Evolutionary conservation across 1,139 yeast genomes (phyloP), one percentile per base, ranked within the genome.

Genomic region (Scheffersomyces quercinus): DNA sequence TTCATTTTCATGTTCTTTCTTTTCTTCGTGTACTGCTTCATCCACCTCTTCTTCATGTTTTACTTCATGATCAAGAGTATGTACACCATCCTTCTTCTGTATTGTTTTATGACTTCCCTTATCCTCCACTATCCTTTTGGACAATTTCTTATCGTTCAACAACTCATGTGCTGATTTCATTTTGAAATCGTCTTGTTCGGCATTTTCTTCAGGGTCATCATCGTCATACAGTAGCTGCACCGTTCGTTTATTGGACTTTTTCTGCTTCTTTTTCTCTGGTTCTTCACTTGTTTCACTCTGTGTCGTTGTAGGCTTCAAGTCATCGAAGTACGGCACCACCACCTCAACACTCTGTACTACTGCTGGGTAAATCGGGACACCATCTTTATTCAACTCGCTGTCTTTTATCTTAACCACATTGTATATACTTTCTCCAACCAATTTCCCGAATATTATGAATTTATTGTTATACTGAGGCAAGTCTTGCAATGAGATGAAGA

Each of bases 391-490:
- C 30, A 75, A 50, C 45, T 82, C 86, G 10, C 76, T 69, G 36
- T 79, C 79, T 2, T 74, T 66, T 8, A 85, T 82, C 40, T 71
- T 69, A 37, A 77, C 61, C 10, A 83, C 75, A 35, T 74, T 81
- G 64, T 76, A 76, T 24, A 82, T 73, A 0, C 86, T 70, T 29
- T 81, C 82, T 1, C 84, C 89, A 2, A 73, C 75, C 10, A 87
- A 68, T 47, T 79, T 76, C 0, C 95, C 96, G 54, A 88, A 72
- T 13, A 83, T 58, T 0, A 83, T 81, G 48, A 73, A 72, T 45
- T 70, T 70, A 29, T 71, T 67, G 49, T 77, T 72, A 44, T 77
- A 61, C 40, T 71, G 75, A 2, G 81, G 70, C 24, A 73, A 58
- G 9, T 75, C 75, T 3, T 64, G 66, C 45, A 81, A 57, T 0